Evolutionary conservation across 2,329 filamentous ascomycete genomes (phyloP).

Genomic region (Arthrocladium fulminans): DNA sequence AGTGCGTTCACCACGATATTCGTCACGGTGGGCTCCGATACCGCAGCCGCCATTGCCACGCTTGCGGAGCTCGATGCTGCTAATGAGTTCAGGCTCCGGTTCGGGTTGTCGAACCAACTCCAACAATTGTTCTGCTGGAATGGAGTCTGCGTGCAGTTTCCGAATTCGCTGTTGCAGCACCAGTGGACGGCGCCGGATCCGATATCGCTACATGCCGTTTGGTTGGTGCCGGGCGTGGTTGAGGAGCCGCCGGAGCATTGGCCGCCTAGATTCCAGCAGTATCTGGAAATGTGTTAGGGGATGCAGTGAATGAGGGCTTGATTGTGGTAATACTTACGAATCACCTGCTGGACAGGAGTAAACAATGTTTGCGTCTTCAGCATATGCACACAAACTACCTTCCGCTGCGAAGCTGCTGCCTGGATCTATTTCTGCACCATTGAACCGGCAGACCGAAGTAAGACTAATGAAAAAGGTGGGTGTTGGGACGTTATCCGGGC

Average conservation of each 20-base stretch:
- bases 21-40: not conserved
- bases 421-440: not conserved
- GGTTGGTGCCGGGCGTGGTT: not conserved
- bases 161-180: not conserved
- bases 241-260: not conserved
- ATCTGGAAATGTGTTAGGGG: not conserved
- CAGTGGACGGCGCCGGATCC: not conserved
- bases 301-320: not conserved
- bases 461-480: not conserved
- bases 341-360: not conserved
- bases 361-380: not conserved
- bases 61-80: not conserved
- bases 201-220: not conserved
- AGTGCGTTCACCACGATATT: not conserved
- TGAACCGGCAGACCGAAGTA: not conserved
- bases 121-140: not conserved
- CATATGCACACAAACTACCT: not conserved
- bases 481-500: not conserved
- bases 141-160: not conserved
- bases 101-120: not conserved
- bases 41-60: not conserved
- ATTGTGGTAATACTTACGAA: not conserved
- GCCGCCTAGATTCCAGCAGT: not conserved
- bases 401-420: not conserved
- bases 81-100: not conserved